Percentiles rank a stretch among this genome's conserved stretches.
Evolutionary conservation across 2,329 filamentous ascomycete species (phyloP).

Genomic region (Camptophora hylomeconis): DNA sequence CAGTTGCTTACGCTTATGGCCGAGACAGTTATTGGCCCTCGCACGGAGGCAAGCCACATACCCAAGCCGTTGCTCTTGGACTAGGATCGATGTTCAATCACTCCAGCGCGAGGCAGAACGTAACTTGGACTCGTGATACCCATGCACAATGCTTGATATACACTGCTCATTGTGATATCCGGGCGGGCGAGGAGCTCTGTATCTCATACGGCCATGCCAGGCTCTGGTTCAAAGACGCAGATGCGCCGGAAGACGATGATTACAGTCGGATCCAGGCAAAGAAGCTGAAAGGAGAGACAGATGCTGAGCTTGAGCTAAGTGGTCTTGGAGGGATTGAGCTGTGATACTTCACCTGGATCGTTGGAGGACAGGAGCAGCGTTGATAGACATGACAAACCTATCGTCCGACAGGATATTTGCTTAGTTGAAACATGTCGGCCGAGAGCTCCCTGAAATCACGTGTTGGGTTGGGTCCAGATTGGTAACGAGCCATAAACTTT

Average conservation of each 20-base stretch:
- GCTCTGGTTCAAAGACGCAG: constrained; percentile 19
- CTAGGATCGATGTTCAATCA: constrained; percentile 45
- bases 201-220: constrained; percentile 18
- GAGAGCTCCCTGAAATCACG: too few relatives aligned
- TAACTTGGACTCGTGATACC: constrained; percentile 37
- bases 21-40: constrained; percentile 19
- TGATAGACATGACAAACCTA: too few relatives aligned
- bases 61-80: constrained; percentile 40
- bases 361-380: too few relatives aligned
- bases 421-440: too few relatives aligned
- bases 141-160: constrained; percentile 32
- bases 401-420: too few relatives aligned
- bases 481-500: too few relatives aligned
- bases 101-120: constrained; percentile 34
- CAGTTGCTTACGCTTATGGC: not conserved
- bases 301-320: too few relatives aligned
- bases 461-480: too few relatives aligned
- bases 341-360: too few relatives aligned
- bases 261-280: too few relatives aligned
- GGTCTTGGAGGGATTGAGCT: too few relatives aligned
- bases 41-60: constrained; percentile 17
- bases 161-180: constrained; percentile 32
- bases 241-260: constrained; percentile 5
- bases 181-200: constrained; percentile 39
- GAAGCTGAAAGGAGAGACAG: too few relatives aligned